Percentiles rank a stretch among this genome's conserved stretches.
These are phyloP conservation scores for Cystobasidiopsis lactophilus DNA, from an alignment of 768 basidiomycete species.

Conservation along the genomic window DNA sequence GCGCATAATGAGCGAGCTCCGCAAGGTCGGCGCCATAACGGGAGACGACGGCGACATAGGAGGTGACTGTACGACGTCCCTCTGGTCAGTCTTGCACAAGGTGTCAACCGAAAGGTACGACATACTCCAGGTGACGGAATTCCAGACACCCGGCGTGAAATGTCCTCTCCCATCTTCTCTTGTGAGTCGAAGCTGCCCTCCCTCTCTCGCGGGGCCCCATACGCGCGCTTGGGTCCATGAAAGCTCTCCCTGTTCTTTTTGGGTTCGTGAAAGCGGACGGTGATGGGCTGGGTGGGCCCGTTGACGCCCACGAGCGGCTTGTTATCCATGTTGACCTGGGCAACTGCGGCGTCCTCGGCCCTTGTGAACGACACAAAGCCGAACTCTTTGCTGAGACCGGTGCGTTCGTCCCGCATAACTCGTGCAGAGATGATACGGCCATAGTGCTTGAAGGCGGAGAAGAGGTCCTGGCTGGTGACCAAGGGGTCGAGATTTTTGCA, in stretches of 20 bases:
- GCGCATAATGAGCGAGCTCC: no score
- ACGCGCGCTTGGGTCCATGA: slow-evolving; percentile 53
- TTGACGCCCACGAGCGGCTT: slow-evolving; percentile 32
- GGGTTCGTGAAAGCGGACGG: slow-evolving; percentile 73
- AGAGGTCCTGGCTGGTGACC: slow-evolving; percentile 65
- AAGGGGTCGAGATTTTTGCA: slow-evolving; percentile 72
- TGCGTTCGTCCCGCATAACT: slow-evolving; percentile 63
- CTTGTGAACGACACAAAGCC: slow-evolving; percentile 75
- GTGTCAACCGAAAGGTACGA: not conserved
- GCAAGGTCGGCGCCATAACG: slow-evolving; percentile 35
- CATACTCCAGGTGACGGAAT: not conserved
- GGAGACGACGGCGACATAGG: slow-evolving; percentile 25
- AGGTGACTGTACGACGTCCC: not conserved
- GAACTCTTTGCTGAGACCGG: slow-evolving; percentile 59
- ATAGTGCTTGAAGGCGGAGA: slow-evolving; percentile 50
- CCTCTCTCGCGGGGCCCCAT: slow-evolving; percentile 18
- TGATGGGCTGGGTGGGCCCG: slow-evolving; percentile 39
- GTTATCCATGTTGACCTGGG: slow-evolving; percentile 66
- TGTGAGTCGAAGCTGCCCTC: not conserved
- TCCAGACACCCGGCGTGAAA: not conserved
- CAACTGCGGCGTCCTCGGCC: slow-evolving; percentile 55
- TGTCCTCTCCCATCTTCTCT: not conserved
- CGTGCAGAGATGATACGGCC: slow-evolving; percentile 84
- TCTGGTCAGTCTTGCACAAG: not conserved
- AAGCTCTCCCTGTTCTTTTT: slow-evolving; percentile 73